A percentile compares a stretch with the other conserved stretches of the same genome.
phyloP scores from a whole-genome alignment of 1,284 basidiomycete species.

The Peniophora sp. region DNA sequence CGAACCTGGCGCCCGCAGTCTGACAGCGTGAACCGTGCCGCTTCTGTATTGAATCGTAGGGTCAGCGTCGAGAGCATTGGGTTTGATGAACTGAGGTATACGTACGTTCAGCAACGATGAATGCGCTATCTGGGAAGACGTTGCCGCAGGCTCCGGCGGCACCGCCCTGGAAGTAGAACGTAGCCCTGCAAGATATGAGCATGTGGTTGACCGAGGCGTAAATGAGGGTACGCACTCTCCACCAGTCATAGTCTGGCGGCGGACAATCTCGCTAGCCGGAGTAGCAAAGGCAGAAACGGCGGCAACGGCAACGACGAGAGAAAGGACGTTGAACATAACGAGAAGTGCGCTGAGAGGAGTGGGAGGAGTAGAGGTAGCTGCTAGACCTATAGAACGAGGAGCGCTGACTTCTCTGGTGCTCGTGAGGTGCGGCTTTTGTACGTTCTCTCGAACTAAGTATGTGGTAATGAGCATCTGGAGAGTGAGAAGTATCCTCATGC shows the following conservation, averaged over 20 bases:
- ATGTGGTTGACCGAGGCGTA: neutral
- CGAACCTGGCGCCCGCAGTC: neutral
- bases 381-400: too few species aligned
- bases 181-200: neutral
- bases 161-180: neutral
- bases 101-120: neutral
- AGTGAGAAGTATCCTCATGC: too few species aligned
- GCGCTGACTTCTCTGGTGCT: too few species aligned
- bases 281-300: neutral
- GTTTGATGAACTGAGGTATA: neutral
- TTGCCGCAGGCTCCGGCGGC: neutral
- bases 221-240: neutral
- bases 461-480: too few species aligned
- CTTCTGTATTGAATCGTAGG: neutral
- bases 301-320: too few species aligned
- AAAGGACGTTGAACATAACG: too few species aligned
- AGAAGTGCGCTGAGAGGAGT: too few species aligned
- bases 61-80: neutral
- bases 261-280: neutral
- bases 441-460: too few species aligned
- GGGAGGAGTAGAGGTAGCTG: too few species aligned
- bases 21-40: neutral
- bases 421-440: too few species aligned
- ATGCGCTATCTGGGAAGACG: neutral
- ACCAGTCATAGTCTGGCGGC: neutral